Evolutionary conservation across 805 yeast species (phyloP), one percentile per base, ranked within the genome.

Genomic region (Candida nemodendra): DNA sequence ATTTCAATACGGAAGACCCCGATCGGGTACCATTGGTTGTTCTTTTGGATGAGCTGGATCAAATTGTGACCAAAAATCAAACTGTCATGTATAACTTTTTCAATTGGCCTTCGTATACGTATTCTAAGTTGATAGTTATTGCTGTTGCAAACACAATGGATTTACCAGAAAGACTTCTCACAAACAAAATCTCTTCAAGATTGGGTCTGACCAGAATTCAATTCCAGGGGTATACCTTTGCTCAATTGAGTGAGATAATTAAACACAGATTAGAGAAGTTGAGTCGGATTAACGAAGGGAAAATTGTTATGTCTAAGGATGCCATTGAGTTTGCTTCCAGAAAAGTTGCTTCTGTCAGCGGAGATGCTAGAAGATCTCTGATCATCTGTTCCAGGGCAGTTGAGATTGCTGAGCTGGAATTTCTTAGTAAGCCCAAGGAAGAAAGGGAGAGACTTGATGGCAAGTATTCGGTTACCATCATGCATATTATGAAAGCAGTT

Each of bases 141-240:
- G 97, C 98, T 0, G 89, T 93, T 21, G 97, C 98, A 4, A 93
- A 93, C 59, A 90, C 97, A 0, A 89, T 93, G 96, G 98, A 93
- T 65, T 66, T 93, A 32, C 98, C 99, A 0, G 99, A 93, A 57
- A 69, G 96, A 36, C 72, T 81, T 34, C 66, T 93, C 27, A 79
- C 93, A 14, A 91, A 88, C 61, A 93, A 93, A 61, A 84, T 89
- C 3, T 83, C 96, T 0, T 87, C 96, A 1, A 77, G 99, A 48
- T 69, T 93, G 41, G 99, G 99, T 2, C 69, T 90, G 25, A 78
- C 85, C 8, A 76, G 98, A 61, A 74, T 91, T 27, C 86, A 84
- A 61, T 93, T 93, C 54, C 78, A 88, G 1, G 96, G 98, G 3
- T 93, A 93, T 58, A 79, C 89, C 0, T 84, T 79, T 56, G 78